Percentiles rank a stretch among this genome's conserved stretches.
These are phyloP conservation scores for Dentiscutata heterogama DNA, from an alignment of 371 early-diverging fungal genomes.

Conservation along the genomic window DNA sequence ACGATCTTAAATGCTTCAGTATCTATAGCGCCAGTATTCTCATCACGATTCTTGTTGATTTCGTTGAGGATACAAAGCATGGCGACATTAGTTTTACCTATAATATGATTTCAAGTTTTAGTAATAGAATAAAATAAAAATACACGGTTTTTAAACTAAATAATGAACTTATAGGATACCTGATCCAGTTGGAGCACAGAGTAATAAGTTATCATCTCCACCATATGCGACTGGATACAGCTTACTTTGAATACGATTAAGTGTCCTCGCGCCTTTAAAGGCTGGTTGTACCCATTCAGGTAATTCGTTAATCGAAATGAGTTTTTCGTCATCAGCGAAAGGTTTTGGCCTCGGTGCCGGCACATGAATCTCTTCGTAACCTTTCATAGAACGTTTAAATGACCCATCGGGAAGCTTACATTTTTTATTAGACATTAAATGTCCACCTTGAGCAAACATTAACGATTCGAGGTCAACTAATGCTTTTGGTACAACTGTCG, in stretches of 20 bases:
- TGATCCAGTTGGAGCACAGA: constrained; percentile 99
- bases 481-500: constrained; percentile 66
- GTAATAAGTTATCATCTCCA: constrained; percentile 93
- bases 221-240: constrained; percentile 90
- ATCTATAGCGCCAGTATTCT: constrained; percentile 79
- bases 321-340: constrained; percentile 72
- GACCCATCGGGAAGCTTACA: constrained; percentile 95
- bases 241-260: constrained; percentile 95
- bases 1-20: constrained; percentile 95
- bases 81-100: constrained; percentile 97
- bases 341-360: constrained; percentile 88
- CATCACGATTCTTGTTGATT: constrained; percentile 81
- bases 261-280: constrained; percentile 74
- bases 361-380: constrained; percentile 97
- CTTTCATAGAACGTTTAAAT: constrained; percentile 91
- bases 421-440: constrained; percentile 97
- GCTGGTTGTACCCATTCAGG: constrained; percentile 92
- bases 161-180: constrained; percentile 50
- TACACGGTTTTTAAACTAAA: too few relatives aligned
- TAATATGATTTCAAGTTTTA: too few relatives aligned
- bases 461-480: constrained; percentile 85
- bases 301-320: constrained; percentile 76
- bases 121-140: too few relatives aligned
- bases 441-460: constrained; percentile 91
- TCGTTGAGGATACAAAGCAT: constrained; percentile 95